Base-by-base conservation (phyloP, 192 early-diverging fungal species). In the Mortierella alpina region DNA sequence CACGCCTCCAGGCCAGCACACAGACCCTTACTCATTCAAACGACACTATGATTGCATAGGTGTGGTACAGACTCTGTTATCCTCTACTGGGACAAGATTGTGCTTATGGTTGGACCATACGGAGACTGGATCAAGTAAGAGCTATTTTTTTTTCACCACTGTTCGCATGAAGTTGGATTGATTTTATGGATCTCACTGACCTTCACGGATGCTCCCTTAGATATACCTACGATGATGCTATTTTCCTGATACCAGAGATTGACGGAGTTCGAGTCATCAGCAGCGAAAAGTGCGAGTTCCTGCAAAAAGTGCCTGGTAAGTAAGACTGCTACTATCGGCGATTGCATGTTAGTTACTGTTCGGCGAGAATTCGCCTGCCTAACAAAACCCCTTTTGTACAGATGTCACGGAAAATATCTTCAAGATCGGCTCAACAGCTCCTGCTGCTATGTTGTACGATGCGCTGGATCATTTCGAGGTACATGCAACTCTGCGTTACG, bases 1-100 rank as follows among this genome's bases (percentile, higher is more conserved):
- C 22, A 57, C 14, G 9, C 20, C 1, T 2, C 55, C 22, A 22
- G 44, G 45, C 23, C 59, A 22, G 65, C 56, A n/a, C 14, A 49
- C 15, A 4, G 49, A 17, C 41, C 15, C 1, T 46, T 45, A 9
- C 48, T 57, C 1, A 39, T 55, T 18, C 73, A 51, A 51, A 15
- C 11, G 13, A n/a, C 50, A n/a, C 79, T 46, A 60, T 61, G 2
- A 8, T 54, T 50, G 14, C 13, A 18, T 56, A 93, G 96, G 96
- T 99, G 98, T 80, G 96, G 97, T n/a, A 93, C 88, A 23, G 98
- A 99, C 70, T 93, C 97, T 0, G 98, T 96, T 11, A 88, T 97
- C 3, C 73, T 94, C 13, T 95, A 94, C 75, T 96, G 94, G 90
- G 92, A 92, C 51, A 89, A 91, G 68, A 88, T 92, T 53, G 88